Evolutionary conservation across 164 flowering plant genomes (phyloP), one percentile per base, ranked within the genome.

Genomic region (Annona squamosa): DNA sequence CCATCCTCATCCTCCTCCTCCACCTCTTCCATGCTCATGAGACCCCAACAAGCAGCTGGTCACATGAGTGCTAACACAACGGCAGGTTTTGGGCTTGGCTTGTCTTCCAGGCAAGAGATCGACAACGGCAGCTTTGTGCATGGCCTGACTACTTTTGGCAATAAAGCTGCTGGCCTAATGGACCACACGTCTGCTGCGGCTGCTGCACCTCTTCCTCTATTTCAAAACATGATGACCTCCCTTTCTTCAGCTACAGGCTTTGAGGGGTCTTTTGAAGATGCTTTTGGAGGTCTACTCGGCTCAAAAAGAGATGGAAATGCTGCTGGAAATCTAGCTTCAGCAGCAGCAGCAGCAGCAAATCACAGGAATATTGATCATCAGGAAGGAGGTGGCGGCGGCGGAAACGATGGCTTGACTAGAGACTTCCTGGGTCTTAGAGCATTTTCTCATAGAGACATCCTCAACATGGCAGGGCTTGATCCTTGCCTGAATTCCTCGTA

Each of bases 401-500:
- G 77, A 1, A 75, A 78, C 63, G 89, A 92, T 12, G 91, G 87
- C 2, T 72, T 89, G 84, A 93, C 96, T 0, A 88, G 98, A 78
- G 98, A 92, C 79, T 92, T 92, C 81, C 85, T 90, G 84, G 94
- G 97, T 13, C 81, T 92, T 3, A 89, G 87, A 76, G 77, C 91
- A 5, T 83, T 90, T 45, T 86, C 93, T 67, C 88, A 86, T 46
- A 83, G 84, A 76, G 92, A 92, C 4, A 81, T 90, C 76, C 77
- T 87, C 67, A 88, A 78, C 65, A 84, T 87, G 63, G 84, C 90
- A 69, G 90, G 86, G 18, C 78, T 89, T 68, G 83, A 85, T 6
- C 83, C 80, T 46, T 84, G 87, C 82, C 84, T 87, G 70, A 79
- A 78, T 71, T 71, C 86, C 16, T 69, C 75, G 4, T 81, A 75